A percentile compares a stretch with the other conserved stretches of the same genome.
Evolutionary conservation across 73 alveolate genomes (phyloP).

Genomic region (Paramecium pentaurelia): DNA sequence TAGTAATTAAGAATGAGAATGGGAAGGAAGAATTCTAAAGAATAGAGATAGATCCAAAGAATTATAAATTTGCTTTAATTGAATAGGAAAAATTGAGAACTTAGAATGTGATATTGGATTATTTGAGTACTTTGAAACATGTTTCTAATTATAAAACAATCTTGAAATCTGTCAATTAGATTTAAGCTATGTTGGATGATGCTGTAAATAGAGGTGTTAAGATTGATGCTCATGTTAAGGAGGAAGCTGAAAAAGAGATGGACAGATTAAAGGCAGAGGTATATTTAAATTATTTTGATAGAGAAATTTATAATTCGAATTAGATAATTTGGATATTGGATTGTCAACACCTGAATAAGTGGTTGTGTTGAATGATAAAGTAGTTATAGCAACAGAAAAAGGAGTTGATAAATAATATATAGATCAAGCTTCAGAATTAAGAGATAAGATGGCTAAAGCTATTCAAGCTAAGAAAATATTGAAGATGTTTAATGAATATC

Average conservation of each 20-base stretch:
- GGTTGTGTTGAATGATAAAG: conserved; percentile 64
- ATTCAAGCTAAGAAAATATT: conserved; percentile 84
- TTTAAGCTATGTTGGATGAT: conserved; percentile 67
- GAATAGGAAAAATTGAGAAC: conserved; percentile 58
- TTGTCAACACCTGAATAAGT: conserved; percentile 72
- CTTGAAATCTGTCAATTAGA: conserved; percentile 67
- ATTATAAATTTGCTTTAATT: conserved; percentile 12
- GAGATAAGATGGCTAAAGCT: conserved; percentile 80
- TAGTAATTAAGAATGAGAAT: neutral
- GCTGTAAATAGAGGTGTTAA: conserved; percentile 69
- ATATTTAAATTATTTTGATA: neutral
- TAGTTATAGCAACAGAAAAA: conserved; percentile 67
- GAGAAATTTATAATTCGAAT: conserved; percentile 73
- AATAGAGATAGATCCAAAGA: conserved; percentile 58
- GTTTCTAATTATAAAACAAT: conserved; percentile 77
- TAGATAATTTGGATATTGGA: conserved; percentile 69
- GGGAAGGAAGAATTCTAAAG: neutral
- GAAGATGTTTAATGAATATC: conserved; percentile 85
- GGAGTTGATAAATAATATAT: conserved; percentile 79
- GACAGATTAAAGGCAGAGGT: conserved; percentile 74
- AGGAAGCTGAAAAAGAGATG: conserved; percentile 68
- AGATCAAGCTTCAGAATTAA: conserved; percentile 71
- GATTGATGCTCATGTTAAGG: conserved; percentile 65
- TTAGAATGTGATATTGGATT: conserved; percentile 50
- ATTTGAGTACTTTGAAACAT: neutral